Evolutionary conservation across 2,329 filamentous ascomycete species (phyloP).

Genomic region (Fusarium burgessii): DNA sequence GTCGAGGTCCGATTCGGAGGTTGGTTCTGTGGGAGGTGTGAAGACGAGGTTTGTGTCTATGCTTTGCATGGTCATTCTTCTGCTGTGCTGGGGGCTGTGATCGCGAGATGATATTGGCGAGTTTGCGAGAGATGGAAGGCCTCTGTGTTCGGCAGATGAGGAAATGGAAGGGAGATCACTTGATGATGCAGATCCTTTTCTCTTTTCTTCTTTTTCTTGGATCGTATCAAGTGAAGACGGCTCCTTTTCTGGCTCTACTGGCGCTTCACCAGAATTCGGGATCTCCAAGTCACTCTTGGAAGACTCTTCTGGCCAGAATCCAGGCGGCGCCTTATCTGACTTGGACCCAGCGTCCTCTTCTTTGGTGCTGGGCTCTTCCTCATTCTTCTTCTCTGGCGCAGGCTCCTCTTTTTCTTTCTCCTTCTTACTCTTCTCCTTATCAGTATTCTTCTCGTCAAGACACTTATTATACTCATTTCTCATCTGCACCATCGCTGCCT

Average conservation of each 20-base stretch:
- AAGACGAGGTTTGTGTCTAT: slow-evolving; percentile 26
- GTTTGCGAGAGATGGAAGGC: background rate
- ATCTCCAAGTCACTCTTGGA: slow-evolving; percentile 32
- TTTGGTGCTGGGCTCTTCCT: slow-evolving; percentile 21
- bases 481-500: slow-evolving; percentile 43
- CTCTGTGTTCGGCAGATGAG: background rate
- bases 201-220: slow-evolving; percentile 24
- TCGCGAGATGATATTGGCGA: slow-evolving; percentile 11
- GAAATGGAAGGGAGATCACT: background rate
- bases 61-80: slow-evolving; percentile 23
- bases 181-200: background rate
- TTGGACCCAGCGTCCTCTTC: slow-evolving; percentile 16
- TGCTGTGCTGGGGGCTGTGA: slow-evolving; percentile 10
- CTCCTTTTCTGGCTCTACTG: slow-evolving; percentile 10
- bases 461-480: slow-evolving; percentile 38
- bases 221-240: slow-evolving; percentile 9
- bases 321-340: slow-evolving; percentile 24
- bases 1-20: slow-evolving; percentile 22
- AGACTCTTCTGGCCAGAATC: slow-evolving; percentile 41
- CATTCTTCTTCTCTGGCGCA: background rate
- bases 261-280: slow-evolving; percentile 6
- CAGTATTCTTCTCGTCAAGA: slow-evolving; percentile 33
- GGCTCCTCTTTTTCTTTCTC: slow-evolving; percentile 12
- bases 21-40: slow-evolving; percentile 32
- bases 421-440: slow-evolving; percentile 18